phyloP scores from a whole-genome alignment of 1,139 yeast genomes.

The Debaryomyces psychrophilus region DNA sequence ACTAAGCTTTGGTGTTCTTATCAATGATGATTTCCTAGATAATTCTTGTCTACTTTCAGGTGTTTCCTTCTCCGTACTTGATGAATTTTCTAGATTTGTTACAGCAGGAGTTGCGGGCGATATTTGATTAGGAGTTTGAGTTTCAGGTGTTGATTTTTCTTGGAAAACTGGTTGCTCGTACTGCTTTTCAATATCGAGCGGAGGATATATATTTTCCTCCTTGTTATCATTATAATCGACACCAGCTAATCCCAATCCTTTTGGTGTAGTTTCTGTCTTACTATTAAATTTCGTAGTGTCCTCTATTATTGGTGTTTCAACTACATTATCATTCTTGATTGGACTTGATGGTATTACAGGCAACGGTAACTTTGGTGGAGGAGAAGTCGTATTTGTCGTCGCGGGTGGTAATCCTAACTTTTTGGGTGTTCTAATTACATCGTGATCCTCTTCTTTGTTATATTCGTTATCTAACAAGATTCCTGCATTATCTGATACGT shows the following conservation, averaged over 20 bases:
- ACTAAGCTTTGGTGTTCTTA: constrained; percentile 36
- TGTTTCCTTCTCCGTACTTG: constrained; percentile 6
- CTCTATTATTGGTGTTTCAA: constrained; percentile 17
- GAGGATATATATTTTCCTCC: constrained; percentile 3
- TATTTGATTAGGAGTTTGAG: constrained; percentile 6
- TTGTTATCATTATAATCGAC: constrained; percentile 26
- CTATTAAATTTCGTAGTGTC: constrained; percentile 14
- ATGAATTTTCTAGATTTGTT: constrained; percentile 35
- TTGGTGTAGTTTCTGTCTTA: constrained; percentile 26
- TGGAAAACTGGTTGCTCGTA: background rate
- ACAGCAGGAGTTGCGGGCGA: constrained; percentile 34
- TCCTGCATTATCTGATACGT: constrained; percentile 17
- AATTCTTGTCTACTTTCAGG: constrained; percentile 14
- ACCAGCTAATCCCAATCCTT: constrained; percentile 48
- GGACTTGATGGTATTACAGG: constrained; percentile 33
- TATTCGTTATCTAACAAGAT: background rate
- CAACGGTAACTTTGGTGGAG: constrained; percentile 40
- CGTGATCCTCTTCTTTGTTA: background rate
- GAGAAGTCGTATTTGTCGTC: constrained; percentile 26
- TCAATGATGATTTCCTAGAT: constrained; percentile 33
- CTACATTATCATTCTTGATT: constrained; percentile 11
- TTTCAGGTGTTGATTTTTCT: background rate
- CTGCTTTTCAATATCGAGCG: background rate
- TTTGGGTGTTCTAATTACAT: constrained; percentile 11
- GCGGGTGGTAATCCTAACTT: background rate